Evolutionary conservation across 768 basidiomycete species (phyloP).

Genomic region (Mycena rosella): DNA sequence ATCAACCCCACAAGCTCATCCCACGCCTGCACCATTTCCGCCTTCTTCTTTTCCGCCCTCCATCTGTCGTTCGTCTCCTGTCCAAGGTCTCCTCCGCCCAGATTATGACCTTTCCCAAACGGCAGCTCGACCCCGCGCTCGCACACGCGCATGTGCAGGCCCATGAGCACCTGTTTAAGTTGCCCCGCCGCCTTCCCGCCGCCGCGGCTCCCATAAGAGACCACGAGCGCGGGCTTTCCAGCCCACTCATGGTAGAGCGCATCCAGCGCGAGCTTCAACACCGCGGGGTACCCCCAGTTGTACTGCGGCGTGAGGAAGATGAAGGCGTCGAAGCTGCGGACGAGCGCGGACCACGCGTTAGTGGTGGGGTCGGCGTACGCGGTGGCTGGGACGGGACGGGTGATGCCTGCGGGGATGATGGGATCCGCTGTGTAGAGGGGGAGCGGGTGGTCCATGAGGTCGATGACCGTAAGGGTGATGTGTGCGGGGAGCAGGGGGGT

Average conservation of each 20-base stretch:
- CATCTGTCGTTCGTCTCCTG: conserved; percentile 20
- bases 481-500: conserved; percentile 27
- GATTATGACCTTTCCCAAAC: conserved; percentile 19
- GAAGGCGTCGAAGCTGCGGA: conserved; percentile 47
- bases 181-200: conserved; percentile 45
- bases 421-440: conserved; percentile 41
- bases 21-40: conserved; percentile 27
- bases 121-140: conserved; percentile 24
- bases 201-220: conserved; percentile 52
- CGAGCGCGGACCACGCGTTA: conserved; percentile 46
- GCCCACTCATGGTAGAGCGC: conserved; percentile 55
- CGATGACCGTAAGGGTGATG: conserved; percentile 40
- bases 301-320: conserved; percentile 55
- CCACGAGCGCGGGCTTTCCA: conserved; percentile 47
- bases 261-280: conserved; percentile 56
- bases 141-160: conserved; percentile 30
- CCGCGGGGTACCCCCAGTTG: conserved; percentile 54
- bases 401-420: conserved; percentile 44
- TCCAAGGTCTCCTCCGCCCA: conserved; percentile 16
- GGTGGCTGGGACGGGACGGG: conserved; percentile 27
- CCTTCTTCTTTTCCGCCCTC: conserved; percentile 29
- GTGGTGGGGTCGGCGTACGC: conserved; percentile 45
- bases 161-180: conserved; percentile 44
- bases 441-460: conserved; percentile 42
- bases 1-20: conserved; percentile 14